Percentiles rank a stretch among this genome's conserved stretches.
Conservation (phyloP, 2,329 filamentous ascomycete genomes). For the Pyrenophora seminiperda region DNA sequence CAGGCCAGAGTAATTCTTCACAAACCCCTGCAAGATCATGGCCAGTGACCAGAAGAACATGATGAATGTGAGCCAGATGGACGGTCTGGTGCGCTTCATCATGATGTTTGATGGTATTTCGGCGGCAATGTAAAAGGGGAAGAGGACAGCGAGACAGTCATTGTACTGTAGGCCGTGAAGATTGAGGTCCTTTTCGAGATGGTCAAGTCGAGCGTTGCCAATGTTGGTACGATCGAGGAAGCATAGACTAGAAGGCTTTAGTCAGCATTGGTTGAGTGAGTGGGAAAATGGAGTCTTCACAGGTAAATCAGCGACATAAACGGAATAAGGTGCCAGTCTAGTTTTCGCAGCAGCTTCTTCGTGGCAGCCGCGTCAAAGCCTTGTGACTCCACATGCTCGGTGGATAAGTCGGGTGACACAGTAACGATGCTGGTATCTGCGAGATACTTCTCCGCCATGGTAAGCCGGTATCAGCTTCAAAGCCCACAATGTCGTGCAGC, state of each 20-base stretch:
- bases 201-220: conserved; percentile 50
- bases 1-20: conserved; percentile 36
- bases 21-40: conserved; percentile 41
- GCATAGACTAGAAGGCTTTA: not conserved
- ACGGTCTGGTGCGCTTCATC: conserved; percentile 53
- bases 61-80: conserved; percentile 44
- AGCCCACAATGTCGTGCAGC: too few species aligned
- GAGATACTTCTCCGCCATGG: conserved; percentile 21
- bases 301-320: conserved; percentile 65
- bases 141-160: conserved; percentile 61
- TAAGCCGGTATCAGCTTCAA: not conserved
- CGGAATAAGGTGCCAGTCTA: conserved; percentile 63
- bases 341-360: conserved; percentile 59
- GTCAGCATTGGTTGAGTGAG: not conserved
- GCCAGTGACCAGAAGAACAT: conserved; percentile 44
- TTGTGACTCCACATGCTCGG: conserved; percentile 32
- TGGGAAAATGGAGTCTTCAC: conserved; percentile 24
- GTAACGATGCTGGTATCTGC: conserved; percentile 12
- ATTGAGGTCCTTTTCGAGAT: conserved; percentile 44
- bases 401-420: conserved; percentile 13
- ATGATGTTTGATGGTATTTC: conserved; percentile 64
- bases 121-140: conserved; percentile 59
- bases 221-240: conserved; percentile 47
- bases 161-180: conserved; percentile 60
- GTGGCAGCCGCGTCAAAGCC: conserved; percentile 51